Conservation (phyloP, 1,284 basidiomycete genomes). For the Malassezia sp. region DNA sequence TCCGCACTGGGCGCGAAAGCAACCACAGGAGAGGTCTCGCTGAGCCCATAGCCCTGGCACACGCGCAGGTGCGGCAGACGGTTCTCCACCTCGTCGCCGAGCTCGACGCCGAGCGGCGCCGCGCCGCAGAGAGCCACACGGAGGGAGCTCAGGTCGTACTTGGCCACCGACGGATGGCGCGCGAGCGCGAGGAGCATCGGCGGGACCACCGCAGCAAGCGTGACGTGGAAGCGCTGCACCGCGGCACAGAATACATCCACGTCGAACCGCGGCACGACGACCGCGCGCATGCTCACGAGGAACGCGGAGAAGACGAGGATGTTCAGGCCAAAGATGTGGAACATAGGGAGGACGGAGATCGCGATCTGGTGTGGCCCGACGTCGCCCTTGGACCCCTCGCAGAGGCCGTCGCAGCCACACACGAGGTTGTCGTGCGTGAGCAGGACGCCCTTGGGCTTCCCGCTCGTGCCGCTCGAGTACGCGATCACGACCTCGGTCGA, state of each 20-base stretch:
- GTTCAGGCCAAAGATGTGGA: conserved; percentile 48
- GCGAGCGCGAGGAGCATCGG: conserved; percentile 67
- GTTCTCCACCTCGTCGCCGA: conserved; percentile 55
- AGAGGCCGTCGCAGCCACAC: conserved; percentile 23
- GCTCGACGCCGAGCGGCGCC: conserved; percentile 62
- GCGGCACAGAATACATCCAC: conserved; percentile 59
- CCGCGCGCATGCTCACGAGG: conserved; percentile 54
- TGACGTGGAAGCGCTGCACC: conserved; percentile 59
- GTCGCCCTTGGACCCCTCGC: conserved; percentile 16
- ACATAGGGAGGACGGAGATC: conserved; percentile 30
- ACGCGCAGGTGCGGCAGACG: conserved; percentile 48
- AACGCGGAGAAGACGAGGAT: conserved; percentile 58
- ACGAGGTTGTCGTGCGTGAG: conserved; percentile 38
- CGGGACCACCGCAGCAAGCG: conserved; percentile 62
- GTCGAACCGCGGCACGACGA: conserved; percentile 65
- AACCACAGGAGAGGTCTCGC: conserved; percentile 59
- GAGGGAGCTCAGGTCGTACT: conserved; percentile 60
- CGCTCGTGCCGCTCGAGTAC: conserved; percentile 41
- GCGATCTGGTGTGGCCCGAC: conserved; percentile 21
- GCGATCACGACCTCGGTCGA: conserved; percentile 29
- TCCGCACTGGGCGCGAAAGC: conserved; percentile 35
- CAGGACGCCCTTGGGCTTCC: conserved; percentile 43
- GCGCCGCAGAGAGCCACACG: conserved; percentile 62
- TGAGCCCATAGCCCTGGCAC: conserved; percentile 58
- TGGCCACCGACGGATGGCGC: conserved; percentile 62